Conservation (phyloP, 345 rosid genomes). For the Capsella bursapastoris region DNA sequence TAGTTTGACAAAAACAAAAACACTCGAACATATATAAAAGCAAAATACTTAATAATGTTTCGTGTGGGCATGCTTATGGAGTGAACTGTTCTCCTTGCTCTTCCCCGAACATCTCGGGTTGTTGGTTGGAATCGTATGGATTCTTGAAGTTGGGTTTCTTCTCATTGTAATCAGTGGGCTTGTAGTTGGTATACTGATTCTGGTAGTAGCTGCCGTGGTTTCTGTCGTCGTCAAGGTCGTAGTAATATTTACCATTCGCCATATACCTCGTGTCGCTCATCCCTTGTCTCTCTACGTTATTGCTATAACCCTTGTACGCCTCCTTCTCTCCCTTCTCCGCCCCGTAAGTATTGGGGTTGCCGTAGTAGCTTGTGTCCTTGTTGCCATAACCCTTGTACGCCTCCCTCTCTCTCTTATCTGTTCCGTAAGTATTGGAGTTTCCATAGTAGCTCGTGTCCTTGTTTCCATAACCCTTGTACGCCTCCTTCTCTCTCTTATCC, state of each 20-base stretch:
- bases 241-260: constrained; percentile 48
- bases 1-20: constrained; percentile 2
- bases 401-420: constrained; percentile 14
- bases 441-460: constrained; percentile 11
- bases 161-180: constrained; percentile 25
- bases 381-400: constrained; percentile 31
- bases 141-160: constrained; percentile 18
- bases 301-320: constrained; percentile 34
- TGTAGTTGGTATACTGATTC: constrained; percentile 35
- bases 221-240: constrained; percentile 42
- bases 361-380: constrained; percentile 24
- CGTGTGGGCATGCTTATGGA: constrained; percentile 24
- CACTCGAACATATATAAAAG: not conserved
- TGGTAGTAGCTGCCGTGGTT: constrained; percentile 43
- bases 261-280: constrained; percentile 49
- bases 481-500: constrained; percentile 17
- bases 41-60: not conserved
- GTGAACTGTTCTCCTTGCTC: constrained; percentile 35
- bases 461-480: constrained; percentile 35
- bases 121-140: constrained; percentile 26
- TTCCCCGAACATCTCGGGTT: constrained; percentile 21
- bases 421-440: constrained; percentile 24
- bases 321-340: constrained; percentile 17
- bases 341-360: constrained; percentile 26
- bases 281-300: constrained; percentile 42